Base-by-base conservation (phyloP, 345 rosid genomes). In the Bretschneidera sinensis region DNA sequence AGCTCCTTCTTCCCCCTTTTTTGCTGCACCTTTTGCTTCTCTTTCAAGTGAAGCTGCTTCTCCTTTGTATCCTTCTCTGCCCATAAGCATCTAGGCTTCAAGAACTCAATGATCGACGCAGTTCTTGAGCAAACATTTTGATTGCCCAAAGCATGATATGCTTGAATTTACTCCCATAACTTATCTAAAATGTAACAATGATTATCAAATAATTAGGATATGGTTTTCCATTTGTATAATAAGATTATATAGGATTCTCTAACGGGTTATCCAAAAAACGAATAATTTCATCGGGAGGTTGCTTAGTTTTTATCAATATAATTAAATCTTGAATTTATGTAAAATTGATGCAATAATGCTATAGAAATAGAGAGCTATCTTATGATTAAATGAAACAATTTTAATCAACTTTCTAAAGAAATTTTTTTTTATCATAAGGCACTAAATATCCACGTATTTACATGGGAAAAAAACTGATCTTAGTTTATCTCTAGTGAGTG, bases 81-180 rank as follows among this genome's bases (percentile, higher is more conserved):
- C 66, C 59, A 25, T 0, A 63, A 66, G 54, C 64, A 72, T 34
- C 33, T 52, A 17, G 33, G 35, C 48, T 61, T 68, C 65, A 50
- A 48, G 35, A 49, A 28, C 20, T 10, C 17, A 43, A 17, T 22
- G 60, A 0, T 1, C 24, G 45, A 7, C 45, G 16, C 10, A 39
- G 45, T 5, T n/a, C n/a, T n/a, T 10, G 55, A 52, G 13, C 65
- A 25, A n/a, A 14, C 39, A 45, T 55, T 51, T 55, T 49, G 52
- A 22, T 24, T 43, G 61, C 52, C 66, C 16, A 20, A 56, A 57
- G 59, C 74, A 59, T 35, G 48, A 67, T 11, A 59, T 35, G 52
- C 70, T 33, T n/a, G n/a, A n/a, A n/a, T n/a, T n/a, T 43, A 8
- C 22, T 21, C 69, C 76, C 83, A 75, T 28, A 28, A 39, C 45